Evolutionary conservation across 257 asterid species (phyloP).

Genomic region (Pogostemon cablin): DNA sequence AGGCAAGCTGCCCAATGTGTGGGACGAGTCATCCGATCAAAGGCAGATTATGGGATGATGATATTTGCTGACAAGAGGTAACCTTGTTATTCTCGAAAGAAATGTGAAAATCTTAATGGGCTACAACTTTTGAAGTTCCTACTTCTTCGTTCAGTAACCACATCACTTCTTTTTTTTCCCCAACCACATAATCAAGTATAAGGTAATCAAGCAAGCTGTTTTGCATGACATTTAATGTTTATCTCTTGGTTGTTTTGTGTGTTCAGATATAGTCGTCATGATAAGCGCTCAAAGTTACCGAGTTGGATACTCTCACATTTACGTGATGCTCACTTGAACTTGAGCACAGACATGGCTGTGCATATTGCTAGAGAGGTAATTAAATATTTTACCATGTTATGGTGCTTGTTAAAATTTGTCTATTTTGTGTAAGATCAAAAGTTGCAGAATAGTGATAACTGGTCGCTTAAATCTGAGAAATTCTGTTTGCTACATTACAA

Average conservation of each 20-base stretch:
- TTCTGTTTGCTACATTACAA: too few relatives aligned
- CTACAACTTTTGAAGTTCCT: neutral
- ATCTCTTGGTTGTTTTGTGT: conserved; percentile 24
- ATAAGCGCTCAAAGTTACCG: conserved; percentile 93
- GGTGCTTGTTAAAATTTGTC: neutral
- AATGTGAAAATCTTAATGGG: neutral
- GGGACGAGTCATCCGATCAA: conserved; percentile 97
- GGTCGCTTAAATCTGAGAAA: too few relatives aligned
- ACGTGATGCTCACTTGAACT: conserved; percentile 93
- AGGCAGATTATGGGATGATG: conserved; percentile 99
- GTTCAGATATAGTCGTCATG: conserved; percentile 91
- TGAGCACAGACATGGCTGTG: conserved; percentile 98
- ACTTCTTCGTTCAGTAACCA: neutral
- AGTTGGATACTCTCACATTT: conserved; percentile 96
- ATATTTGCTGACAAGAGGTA: conserved; percentile 97
- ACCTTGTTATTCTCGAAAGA: neutral
- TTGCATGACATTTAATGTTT: conserved; percentile 9
- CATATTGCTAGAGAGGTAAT: conserved; percentile 94
- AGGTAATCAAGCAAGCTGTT: neutral
- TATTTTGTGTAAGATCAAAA: neutral
- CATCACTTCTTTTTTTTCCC: too few relatives aligned
- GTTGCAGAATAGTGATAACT: neutral
- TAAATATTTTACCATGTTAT: neutral
- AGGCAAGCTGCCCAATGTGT: conserved; percentile 99
- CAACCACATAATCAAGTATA: too few relatives aligned